Conservation (phyloP, 192 early-diverging fungal genomes). For the Coemansia sp. region DNA sequence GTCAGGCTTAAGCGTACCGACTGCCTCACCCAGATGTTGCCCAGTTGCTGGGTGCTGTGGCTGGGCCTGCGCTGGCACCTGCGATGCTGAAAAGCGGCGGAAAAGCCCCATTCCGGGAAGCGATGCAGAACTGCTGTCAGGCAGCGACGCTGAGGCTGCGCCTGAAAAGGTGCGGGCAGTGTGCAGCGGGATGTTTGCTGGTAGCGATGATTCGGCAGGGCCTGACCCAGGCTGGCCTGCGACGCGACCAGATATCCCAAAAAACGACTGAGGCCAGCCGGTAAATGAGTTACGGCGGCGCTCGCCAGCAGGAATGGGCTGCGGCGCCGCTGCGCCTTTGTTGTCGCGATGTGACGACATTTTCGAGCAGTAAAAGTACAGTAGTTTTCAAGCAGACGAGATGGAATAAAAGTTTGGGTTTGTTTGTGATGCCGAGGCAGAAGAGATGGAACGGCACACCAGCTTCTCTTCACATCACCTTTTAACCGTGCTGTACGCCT, state of each 20-base stretch:
- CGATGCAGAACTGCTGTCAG: constrained; percentile 11
- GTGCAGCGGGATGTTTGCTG: neutral
- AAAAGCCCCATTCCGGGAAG: constrained; percentile 44
- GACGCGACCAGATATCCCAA: constrained; percentile 13
- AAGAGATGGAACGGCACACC: neutral
- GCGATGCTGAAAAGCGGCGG: constrained; percentile 40
- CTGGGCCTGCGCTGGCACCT: constrained; percentile 1
- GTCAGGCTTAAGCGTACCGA: neutral
- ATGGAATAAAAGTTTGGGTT: neutral
- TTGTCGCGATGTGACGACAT: constrained; percentile 4
- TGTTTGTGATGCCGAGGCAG: neutral
- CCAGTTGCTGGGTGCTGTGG: constrained; percentile 4
- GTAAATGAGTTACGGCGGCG: constrained; percentile 38
- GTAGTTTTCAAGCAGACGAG: neutral
- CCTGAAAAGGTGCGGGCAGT: constrained; percentile 3
- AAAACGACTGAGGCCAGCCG: constrained; percentile 37
- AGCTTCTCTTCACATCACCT: neutral
- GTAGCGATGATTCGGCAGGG: constrained; percentile 9
- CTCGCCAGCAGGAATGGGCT: constrained; percentile 28
- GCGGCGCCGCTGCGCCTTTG: constrained; percentile 21
- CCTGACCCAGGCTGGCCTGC: neutral
- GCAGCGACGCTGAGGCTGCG: constrained; percentile 16
- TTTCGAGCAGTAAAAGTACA: neutral
- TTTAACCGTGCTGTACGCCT: neutral
- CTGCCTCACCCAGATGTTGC: neutral